Evolutionary conservation across 2,329 filamentous ascomycete species (phyloP), one percentile per base, ranked within the genome.

Genomic region (Venturia aucupariae): DNA sequence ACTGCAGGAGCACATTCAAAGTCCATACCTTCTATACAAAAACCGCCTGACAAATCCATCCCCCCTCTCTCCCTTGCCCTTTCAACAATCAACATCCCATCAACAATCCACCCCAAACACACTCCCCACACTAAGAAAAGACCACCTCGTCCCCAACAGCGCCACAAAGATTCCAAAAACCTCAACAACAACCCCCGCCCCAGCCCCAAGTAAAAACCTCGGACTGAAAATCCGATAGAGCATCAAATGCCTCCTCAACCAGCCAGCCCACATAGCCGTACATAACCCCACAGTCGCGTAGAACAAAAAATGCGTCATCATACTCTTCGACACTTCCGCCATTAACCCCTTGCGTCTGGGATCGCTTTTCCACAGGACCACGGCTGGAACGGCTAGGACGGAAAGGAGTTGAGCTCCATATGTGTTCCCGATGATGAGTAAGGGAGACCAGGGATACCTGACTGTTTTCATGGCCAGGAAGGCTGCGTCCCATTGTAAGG

Each of bases 401-500:
- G 90, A 90, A 0, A 97, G 79, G 66, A 97, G 91, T 74, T 96
- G 93, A 0, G 90, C 88, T 10, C 89, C 92, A 70, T 94, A 96
- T 0, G 89, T 92, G 79, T 97, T 99, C 66, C 96, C 81, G 1
- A 85, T 78, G 42, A 99, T 85, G 30, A 94, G 80, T 2, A 97
- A 72, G 0, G 92, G 92, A 0, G 86, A 89, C 90, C 90, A 97
- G 0, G 94, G 94, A 76, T 99, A 97, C 65, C 85, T 84, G 68
- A 99, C 85, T 6, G 84, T 85, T 65, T 88, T 86, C 8, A 97
- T 82, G 0, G 93, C 90, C 68, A 99, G 90, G 77, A 99, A 99
- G 3, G 92, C 93, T 24, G 86, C 85, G 77, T 99, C 94, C 94
- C 94, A 99, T 73, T 99, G 94, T 72, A 99, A 93, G 68, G 86